These are phyloP conservation scores for Psophocarpus tetragonolobus DNA, from an alignment of 306 rosid species.

Conservation along the genomic window DNA sequence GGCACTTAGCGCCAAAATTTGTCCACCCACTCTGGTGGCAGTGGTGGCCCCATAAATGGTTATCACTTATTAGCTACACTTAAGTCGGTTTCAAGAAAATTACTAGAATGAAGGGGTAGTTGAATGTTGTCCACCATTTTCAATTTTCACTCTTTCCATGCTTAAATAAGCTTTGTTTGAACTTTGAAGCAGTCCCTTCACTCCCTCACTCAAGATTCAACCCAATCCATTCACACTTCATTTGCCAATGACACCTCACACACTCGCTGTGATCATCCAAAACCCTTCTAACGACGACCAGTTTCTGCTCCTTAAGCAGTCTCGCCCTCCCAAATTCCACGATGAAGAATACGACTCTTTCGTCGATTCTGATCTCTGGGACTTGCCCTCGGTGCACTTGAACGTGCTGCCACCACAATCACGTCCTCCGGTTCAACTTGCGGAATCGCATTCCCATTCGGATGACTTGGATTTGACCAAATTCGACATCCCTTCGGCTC, in stretches of 20 bases:
- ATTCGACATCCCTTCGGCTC: constrained; percentile 62
- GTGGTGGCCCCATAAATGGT: too few relatives aligned
- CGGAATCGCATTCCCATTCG: constrained; percentile 27
- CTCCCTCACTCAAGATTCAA: background rate
- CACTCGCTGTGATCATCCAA: constrained; percentile 54
- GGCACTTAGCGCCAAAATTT: too few relatives aligned
- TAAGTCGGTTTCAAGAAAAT: too few relatives aligned
- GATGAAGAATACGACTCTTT: constrained; percentile 78
- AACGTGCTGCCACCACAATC: constrained; percentile 41
- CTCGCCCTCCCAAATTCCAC: constrained; percentile 66
- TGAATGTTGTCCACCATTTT: too few relatives aligned
- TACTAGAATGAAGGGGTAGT: too few relatives aligned
- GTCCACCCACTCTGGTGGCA: too few relatives aligned
- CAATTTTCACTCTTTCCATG: too few relatives aligned
- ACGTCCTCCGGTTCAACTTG: constrained; percentile 28
- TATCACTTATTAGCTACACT: too few relatives aligned
- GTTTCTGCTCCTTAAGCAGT: constrained; percentile 62
- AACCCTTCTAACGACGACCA: constrained; percentile 47
- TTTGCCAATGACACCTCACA: constrained; percentile 47
- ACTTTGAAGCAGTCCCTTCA: background rate
- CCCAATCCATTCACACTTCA: background rate
- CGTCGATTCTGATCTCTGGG: constrained; percentile 89
- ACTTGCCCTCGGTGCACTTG: constrained; percentile 66
- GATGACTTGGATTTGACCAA: constrained; percentile 49
- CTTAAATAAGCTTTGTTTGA: too few relatives aligned